Conservation (phyloP, 192 early-diverging fungal species). For the Rhizoclosmatium sp. region DNA sequence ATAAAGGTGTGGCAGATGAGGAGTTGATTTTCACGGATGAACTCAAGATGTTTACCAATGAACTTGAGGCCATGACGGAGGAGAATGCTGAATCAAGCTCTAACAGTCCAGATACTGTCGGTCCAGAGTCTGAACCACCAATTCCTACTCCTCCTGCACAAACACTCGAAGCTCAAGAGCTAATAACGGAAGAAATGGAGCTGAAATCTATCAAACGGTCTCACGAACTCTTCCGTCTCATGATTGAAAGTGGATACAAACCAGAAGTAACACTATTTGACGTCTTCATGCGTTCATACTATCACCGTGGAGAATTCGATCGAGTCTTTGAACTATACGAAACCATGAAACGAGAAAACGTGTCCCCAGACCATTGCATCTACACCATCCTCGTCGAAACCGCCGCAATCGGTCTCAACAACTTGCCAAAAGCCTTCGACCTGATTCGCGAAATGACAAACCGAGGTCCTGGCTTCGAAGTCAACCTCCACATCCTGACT, state of each 20-base stretch:
- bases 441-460: conserved; percentile 5
- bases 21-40: neutral
- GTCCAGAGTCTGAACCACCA: neutral
- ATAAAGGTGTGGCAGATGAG: neutral
- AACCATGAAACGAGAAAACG: conserved; percentile 1
- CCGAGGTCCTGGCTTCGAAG: neutral
- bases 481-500: conserved; percentile 24
- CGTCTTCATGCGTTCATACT: conserved; percentile 23
- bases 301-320: conserved; percentile 2
- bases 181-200: neutral
- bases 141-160: neutral
- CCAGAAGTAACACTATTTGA: conserved; percentile 9
- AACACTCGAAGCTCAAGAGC: neutral
- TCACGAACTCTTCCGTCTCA: neutral
- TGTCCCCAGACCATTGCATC: neutral
- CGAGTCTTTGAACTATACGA: conserved; percentile 3
- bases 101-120: too few species aligned
- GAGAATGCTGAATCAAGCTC: neutral
- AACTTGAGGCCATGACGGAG: neutral
- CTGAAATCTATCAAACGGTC: neutral
- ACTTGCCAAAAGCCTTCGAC: neutral
- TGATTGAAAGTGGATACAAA: neutral
- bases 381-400: conserved; percentile 28
- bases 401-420: neutral
- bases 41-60: neutral